Evolutionary conservation across 75 land plant genomes (phyloP).

Genomic region (Adiantum capillusveneris): DNA sequence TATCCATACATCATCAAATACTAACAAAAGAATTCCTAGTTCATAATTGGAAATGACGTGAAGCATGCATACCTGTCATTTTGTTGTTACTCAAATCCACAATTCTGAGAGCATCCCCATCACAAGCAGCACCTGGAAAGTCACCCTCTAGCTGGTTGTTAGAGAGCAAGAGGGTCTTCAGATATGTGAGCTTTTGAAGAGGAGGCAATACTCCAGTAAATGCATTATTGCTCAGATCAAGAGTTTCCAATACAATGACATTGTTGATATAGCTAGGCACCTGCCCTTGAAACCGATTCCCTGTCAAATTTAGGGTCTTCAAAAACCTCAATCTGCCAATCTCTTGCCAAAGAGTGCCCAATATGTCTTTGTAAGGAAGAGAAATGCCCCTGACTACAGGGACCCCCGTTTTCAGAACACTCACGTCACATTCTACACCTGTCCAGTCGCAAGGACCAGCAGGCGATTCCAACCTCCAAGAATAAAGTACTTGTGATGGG

Average conservation of each 20-base stretch:
- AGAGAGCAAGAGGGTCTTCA: slow-evolving; percentile 4
- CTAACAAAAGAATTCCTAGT: too few species aligned
- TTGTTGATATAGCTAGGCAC: not conserved
- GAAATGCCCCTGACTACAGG: slow-evolving; percentile 2
- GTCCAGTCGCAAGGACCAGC: slow-evolving; percentile 58
- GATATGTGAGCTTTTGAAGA: not conserved
- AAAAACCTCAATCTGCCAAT: slow-evolving; percentile 1
- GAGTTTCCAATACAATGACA: slow-evolving; percentile 2
- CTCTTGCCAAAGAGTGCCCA: slow-evolving; percentile 1
- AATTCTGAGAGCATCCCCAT: slow-evolving; percentile 1
- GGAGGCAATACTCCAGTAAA: slow-evolving; percentile 32
- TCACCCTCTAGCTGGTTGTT: slow-evolving; percentile 7
- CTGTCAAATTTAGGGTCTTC: not conserved
- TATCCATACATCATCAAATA: too few species aligned
- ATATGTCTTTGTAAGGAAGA: not conserved
- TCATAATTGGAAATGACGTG: too few species aligned
- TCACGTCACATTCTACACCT: slow-evolving; percentile 38
- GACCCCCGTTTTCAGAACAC: slow-evolving; percentile 5
- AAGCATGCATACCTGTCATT: not conserved
- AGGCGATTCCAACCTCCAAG: slow-evolving; percentile 47
- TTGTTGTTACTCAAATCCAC: slow-evolving; percentile 1
- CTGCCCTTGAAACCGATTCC: not conserved
- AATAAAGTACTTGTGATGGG: slow-evolving; percentile 32
- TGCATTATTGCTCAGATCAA: slow-evolving; percentile 53
- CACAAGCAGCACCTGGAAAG: slow-evolving; percentile 8